Percentiles rank a stretch among this genome's conserved stretches.
Evolutionary conservation across 805 yeast species (phyloP).

Genomic region (Candida tammaniensis): DNA sequence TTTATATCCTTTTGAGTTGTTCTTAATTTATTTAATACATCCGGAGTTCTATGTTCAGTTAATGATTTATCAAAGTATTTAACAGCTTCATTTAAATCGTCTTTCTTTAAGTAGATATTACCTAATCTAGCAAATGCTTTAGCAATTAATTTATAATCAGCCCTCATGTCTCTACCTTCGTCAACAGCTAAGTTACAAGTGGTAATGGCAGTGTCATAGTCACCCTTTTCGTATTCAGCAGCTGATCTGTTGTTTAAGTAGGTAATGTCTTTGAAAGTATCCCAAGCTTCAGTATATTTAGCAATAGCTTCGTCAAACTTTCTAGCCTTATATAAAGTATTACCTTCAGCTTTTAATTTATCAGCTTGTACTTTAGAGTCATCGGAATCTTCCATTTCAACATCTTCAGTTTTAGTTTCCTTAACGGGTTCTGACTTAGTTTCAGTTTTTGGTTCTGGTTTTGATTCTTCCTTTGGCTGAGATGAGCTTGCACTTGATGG

Average conservation of each 20-base stretch:
- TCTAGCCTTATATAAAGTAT: conserved; percentile 78
- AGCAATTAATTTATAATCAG: conserved; percentile 89
- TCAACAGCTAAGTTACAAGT: conserved; percentile 84
- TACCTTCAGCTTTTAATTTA: conserved; percentile 78
- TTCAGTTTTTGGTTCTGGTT: conserved; percentile 17
- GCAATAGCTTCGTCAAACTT: conserved; percentile 92
- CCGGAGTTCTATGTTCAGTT: conserved; percentile 97
- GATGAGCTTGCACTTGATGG: conserved; percentile 12
- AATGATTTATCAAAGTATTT: conserved; percentile 82
- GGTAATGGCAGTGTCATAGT: conserved; percentile 76
- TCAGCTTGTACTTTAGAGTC: conserved; percentile 55
- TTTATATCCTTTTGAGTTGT: conserved; percentile 83
- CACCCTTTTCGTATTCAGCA: conserved; percentile 95
- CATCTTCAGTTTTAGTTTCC: conserved; percentile 21
- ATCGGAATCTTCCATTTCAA: conserved; percentile 35
- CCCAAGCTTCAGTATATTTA: conserved; percentile 84
- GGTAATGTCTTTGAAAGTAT: conserved; percentile 76
- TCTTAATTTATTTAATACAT: conserved; percentile 83
- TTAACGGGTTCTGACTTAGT: conserved; percentile 10
- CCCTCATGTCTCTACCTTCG: conserved; percentile 83
- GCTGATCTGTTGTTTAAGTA: conserved; percentile 96
- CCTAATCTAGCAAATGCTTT: conserved; percentile 94
- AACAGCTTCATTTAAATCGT: conserved; percentile 69
- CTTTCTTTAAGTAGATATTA: conserved; percentile 71
- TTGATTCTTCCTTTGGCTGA: conserved; percentile 16